Percentiles rank a stretch among this genome's conserved stretches.
These are phyloP conservation scores for Trichoderma citrinoviride DNA, from an alignment of 2,329 filamentous ascomycete species.

Conservation along the genomic window DNA sequence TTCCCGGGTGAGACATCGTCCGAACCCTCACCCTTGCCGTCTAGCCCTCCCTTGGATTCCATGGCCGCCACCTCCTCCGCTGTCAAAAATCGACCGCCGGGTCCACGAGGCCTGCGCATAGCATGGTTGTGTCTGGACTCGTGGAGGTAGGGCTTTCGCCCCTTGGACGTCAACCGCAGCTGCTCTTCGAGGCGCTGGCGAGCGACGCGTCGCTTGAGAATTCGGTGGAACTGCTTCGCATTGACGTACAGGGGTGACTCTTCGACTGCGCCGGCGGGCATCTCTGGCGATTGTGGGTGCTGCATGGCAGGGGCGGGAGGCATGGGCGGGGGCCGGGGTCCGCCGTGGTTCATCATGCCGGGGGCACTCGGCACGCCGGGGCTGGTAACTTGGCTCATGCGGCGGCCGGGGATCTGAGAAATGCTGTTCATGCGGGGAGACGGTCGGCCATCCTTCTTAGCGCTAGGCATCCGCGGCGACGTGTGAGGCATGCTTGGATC, in stretches of 20 bases:
- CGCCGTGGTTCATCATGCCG: constrained; percentile 70
- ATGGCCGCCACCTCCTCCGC: constrained; percentile 93
- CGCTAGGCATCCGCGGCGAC: constrained; percentile 78
- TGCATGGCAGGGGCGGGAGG: constrained; percentile 63
- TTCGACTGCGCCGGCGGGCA: constrained; percentile 69
- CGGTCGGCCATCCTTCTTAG: constrained; percentile 67
- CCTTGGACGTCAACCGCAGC: constrained; percentile 86
- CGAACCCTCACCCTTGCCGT: constrained; percentile 35
- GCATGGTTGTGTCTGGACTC: constrained; percentile 98
- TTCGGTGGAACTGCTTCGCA: constrained; percentile 97
- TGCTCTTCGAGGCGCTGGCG: constrained; percentile 92
- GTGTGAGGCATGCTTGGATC: constrained; percentile 66
- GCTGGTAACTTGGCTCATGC: constrained; percentile 75
- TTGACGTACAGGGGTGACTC: constrained; percentile 97
- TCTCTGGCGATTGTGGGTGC: constrained; percentile 74
- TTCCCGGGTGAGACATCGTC: constrained; percentile 31
- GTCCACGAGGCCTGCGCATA: constrained; percentile 90
- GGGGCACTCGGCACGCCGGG: constrained; percentile 71
- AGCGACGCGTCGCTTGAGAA: constrained; percentile 89
- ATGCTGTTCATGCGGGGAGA: constrained; percentile 72
- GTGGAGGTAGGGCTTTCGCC: constrained; percentile 93
- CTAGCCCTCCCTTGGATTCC: constrained; percentile 62
- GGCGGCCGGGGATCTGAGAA: constrained; percentile 58
- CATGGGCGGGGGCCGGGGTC: constrained; percentile 56
- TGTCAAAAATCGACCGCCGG: constrained; percentile 91